Conservation (phyloP, 257 asterid genomes). For the Coffea eugenioides region DNA sequence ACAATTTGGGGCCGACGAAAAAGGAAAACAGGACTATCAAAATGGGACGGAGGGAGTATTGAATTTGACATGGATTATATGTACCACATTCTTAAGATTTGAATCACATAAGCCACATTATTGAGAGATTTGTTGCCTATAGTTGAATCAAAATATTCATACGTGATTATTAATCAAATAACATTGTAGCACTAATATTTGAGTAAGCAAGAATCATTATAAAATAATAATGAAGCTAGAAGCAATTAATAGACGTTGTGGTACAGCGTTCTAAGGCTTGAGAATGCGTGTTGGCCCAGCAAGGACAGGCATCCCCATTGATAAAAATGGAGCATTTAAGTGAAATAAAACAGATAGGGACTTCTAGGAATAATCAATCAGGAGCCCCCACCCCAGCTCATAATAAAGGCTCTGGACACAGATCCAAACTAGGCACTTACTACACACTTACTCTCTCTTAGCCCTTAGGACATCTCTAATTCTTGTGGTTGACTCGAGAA, state of each 20-base stretch:
- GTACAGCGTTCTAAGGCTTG: conserved; percentile 29
- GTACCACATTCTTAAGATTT: too few relatives aligned
- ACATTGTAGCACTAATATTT: too few relatives aligned
- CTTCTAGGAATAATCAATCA: conserved; percentile 31
- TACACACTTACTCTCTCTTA: not conserved
- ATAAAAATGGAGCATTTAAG: conserved; percentile 31
- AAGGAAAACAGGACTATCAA: too few relatives aligned
- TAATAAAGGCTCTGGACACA: not conserved
- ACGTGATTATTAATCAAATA: not conserved
- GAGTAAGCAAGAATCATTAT: not conserved
- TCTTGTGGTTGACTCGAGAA: not conserved
- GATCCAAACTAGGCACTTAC: not conserved
- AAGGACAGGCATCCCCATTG: conserved; percentile 35
- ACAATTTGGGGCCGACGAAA: too few relatives aligned
- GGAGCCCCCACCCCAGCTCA: conserved; percentile 8
- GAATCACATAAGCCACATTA: not conserved
- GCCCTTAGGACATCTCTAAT: not conserved
- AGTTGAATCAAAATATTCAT: not conserved
- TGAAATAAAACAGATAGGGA: conserved; percentile 7
- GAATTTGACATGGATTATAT: not conserved
- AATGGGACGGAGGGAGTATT: too few relatives aligned
- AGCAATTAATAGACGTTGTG: conserved; percentile 25
- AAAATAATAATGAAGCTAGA: not conserved
- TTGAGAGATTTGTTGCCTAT: not conserved
- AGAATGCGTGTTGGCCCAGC: conserved; percentile 45